These are phyloP conservation scores for Elsinoe arachidis DNA, from an alignment of 2,329 filamentous ascomycete genomes.

Conservation along the genomic window DNA sequence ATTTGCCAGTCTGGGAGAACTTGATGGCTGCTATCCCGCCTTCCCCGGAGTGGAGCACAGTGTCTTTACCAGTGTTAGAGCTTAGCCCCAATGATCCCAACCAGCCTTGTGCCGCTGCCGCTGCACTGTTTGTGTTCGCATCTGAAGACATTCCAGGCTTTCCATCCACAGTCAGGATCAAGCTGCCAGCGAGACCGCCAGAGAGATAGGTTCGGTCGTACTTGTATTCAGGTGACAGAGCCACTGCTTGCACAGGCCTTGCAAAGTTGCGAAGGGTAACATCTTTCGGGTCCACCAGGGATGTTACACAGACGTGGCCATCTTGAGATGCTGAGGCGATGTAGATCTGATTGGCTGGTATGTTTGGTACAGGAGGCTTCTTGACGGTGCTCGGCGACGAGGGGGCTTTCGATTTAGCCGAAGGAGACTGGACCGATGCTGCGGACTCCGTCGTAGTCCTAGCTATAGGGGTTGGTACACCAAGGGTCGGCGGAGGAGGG, in stretches of 20 bases:
- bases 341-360: conserved; percentile 81
- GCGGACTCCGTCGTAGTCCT: neutral
- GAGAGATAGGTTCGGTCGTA: conserved; percentile 83
- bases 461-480: neutral
- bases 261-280: conserved; percentile 89
- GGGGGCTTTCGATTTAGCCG: conserved; percentile 8
- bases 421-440: conserved; percentile 10
- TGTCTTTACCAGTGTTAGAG: conserved; percentile 71
- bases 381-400: conserved; percentile 19
- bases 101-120: conserved; percentile 74
- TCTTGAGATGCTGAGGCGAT: conserved; percentile 92
- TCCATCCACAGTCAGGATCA: conserved; percentile 78
- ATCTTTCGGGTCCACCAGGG: conserved; percentile 78
- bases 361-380: conserved; percentile 56
- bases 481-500: conserved; percentile 47
- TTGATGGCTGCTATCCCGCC: conserved; percentile 85
- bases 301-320: conserved; percentile 88
- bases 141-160: conserved; percentile 69
- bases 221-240: conserved; percentile 90
- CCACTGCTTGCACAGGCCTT: conserved; percentile 82
- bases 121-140: conserved; percentile 79
- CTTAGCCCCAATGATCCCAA: conserved; percentile 79
- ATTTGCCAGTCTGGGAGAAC: conserved; percentile 89
- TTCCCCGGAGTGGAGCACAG: conserved; percentile 81
- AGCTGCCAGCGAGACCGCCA: conserved; percentile 76